phyloP scores from a whole-genome alignment of 768 basidiomycete genomes.

The Kwoniella botswanensis region DNA sequence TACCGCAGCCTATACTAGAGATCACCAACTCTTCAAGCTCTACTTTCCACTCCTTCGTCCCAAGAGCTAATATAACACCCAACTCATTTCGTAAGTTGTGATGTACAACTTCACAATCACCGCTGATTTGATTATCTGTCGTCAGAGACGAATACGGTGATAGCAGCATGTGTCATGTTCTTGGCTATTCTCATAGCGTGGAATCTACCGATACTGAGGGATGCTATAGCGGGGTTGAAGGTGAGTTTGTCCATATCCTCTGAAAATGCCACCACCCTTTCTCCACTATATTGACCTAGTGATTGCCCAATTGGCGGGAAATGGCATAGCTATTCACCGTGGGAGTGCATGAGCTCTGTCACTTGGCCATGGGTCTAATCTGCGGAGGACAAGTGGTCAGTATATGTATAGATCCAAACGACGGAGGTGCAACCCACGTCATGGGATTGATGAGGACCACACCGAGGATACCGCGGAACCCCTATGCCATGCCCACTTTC shows the following conservation, averaged over 20 bases:
- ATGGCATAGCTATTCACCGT: slow-evolving; percentile 49
- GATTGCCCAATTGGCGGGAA: no score
- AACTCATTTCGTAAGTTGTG: slow-evolving; percentile 43
- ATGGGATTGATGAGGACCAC: slow-evolving; percentile 48
- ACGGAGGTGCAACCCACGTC: slow-evolving; percentile 51
- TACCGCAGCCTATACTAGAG: neutral
- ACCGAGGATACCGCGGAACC: slow-evolving; percentile 45
- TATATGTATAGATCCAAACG: slow-evolving; percentile 55
- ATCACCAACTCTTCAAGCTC: neutral
- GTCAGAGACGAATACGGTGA: slow-evolving; percentile 55
- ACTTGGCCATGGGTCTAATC: slow-evolving; percentile 50
- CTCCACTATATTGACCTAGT: no score
- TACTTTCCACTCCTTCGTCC: slow-evolving; percentile 22
- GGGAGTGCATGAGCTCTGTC: slow-evolving; percentile 53
- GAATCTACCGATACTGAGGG: slow-evolving; percentile 55
- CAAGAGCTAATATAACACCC: slow-evolving; percentile 29
- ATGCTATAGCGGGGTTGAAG: slow-evolving; percentile 55
- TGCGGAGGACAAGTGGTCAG: slow-evolving; percentile 56
- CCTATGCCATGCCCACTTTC: slow-evolving; percentile 52
- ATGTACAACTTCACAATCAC: neutral
- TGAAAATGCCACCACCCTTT: no score
- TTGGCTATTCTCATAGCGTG: slow-evolving; percentile 52
- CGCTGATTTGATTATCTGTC: neutral
- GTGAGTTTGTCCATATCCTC: slow-evolving; percentile 30
- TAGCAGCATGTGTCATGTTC: slow-evolving; percentile 55